Conservation (phyloP, 2,329 filamentous ascomycete species). For the Hymenoscyphus albidus region DNA sequence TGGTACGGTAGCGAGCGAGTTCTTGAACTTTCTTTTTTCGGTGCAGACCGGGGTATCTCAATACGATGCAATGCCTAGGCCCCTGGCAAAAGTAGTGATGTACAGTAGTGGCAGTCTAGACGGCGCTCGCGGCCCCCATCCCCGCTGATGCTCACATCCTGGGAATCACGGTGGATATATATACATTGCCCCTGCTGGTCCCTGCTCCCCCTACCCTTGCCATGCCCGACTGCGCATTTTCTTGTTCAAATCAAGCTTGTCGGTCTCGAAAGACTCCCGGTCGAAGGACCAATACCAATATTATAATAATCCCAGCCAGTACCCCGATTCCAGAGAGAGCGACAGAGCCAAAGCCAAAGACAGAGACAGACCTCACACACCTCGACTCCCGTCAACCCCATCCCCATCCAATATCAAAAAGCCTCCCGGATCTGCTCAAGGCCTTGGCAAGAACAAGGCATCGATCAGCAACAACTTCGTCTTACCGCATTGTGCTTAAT, state of each 20-base stretch:
- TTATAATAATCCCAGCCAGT: conserved; percentile 20
- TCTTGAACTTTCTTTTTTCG: neutral
- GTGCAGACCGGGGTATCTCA: neutral
- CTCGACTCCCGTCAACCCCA: neutral
- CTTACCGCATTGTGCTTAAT: conserved; percentile 31
- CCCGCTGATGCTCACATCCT: neutral
- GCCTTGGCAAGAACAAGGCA: conserved; percentile 20
- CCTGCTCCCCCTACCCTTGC: conserved; percentile 8
- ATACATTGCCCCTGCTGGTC: neutral
- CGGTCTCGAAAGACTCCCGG: conserved; percentile 5
- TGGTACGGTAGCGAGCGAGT: neutral
- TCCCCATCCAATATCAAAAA: conserved; percentile 3
- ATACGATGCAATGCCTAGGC: neutral
- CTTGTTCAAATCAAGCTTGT: neutral
- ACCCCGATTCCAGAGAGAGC: conserved; percentile 13
- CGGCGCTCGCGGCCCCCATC: neutral
- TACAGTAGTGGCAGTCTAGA: neutral
- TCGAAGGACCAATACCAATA: conserved; percentile 12
- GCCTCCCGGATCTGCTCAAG: conserved; percentile 11
- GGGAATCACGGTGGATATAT: neutral
- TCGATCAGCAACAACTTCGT: conserved; percentile 22
- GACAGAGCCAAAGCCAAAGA: no score
- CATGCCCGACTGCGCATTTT: conserved; percentile 13
- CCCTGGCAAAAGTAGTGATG: no score
- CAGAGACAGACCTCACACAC: no score